phyloP scores from a whole-genome alignment of 75 land plant species.

The Larix kaempferi region DNA sequence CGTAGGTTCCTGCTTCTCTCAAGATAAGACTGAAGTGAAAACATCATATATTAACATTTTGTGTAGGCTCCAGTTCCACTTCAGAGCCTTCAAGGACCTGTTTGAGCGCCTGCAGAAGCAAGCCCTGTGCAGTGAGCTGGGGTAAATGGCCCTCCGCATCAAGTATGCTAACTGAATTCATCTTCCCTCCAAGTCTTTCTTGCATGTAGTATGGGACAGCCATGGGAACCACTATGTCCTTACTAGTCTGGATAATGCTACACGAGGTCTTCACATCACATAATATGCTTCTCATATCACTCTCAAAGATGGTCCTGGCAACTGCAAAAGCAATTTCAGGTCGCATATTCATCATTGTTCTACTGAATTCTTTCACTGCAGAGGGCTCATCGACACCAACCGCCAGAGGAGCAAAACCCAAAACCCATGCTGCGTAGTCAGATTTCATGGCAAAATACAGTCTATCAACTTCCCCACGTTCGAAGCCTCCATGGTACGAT shows the following conservation, averaged over 20 bases:
- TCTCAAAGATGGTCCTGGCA: conserved; percentile 16
- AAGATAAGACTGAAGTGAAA: background rate
- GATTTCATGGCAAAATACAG: conserved; percentile 23
- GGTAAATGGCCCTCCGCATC: conserved; percentile 27
- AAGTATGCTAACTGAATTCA: conserved; percentile 12
- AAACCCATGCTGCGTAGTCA: conserved; percentile 19
- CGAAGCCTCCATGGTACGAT: conserved; percentile 71
- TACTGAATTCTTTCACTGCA: conserved; percentile 10
- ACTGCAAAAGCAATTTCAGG: conserved; percentile 15
- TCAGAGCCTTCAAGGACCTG: background rate
- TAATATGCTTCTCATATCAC: conserved; percentile 16
- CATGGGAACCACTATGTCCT: conserved; percentile 19
- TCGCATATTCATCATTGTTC: conserved; percentile 13
- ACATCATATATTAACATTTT: background rate
- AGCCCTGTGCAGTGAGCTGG: conserved; percentile 16
- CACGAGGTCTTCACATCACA: conserved; percentile 7
- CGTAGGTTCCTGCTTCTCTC: too few relatives aligned
- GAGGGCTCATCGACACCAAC: conserved; percentile 21
- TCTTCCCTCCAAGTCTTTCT: conserved; percentile 4
- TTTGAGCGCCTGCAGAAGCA: conserved; percentile 12
- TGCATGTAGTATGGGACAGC: conserved; percentile 17
- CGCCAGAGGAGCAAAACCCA: conserved; percentile 15
- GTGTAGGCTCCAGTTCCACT: background rate
- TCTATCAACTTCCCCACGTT: conserved; percentile 49
- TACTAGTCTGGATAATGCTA: conserved; percentile 15